Evolutionary conservation across 257 asterid species (phyloP).

Genomic region (Fraxinus cuspidata): DNA sequence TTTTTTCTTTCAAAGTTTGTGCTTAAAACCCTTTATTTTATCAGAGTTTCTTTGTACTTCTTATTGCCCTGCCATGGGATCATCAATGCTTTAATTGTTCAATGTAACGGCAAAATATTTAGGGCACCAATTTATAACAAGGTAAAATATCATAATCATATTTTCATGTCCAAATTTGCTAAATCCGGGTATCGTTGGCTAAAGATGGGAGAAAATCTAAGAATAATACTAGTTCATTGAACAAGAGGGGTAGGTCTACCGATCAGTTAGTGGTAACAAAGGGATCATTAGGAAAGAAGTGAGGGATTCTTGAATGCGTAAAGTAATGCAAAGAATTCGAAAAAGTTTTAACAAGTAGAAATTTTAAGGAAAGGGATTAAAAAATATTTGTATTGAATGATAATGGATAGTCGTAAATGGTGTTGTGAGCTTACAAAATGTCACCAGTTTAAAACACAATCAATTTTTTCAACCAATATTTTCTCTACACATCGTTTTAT

Average conservation of each 20-base stretch:
- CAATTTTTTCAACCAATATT: no score
- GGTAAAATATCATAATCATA: no score
- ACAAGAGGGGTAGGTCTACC: no score
- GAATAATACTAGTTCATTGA: background rate
- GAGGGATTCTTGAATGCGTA: background rate
- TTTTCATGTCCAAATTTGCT: background rate
- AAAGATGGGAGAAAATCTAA: background rate
- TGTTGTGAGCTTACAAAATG: no score
- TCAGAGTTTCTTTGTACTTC: background rate
- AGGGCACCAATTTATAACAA: background rate
- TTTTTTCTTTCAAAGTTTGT: background rate
- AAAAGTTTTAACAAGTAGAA: background rate
- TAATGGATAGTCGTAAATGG: no score
- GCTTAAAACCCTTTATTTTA: background rate
- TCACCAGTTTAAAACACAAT: no score
- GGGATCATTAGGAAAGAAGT: no score
- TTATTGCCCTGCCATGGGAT: background rate
- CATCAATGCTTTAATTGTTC: background rate
- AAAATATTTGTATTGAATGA: no score
- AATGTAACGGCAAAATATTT: background rate
- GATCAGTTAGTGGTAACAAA: no score
- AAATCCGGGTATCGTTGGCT: no score
- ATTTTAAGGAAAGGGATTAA: background rate
- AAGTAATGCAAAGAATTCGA: background rate
- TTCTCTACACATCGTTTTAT: no score